Conservation (phyloP, 345 rosid species). For the Trapa bicornis region DNA sequence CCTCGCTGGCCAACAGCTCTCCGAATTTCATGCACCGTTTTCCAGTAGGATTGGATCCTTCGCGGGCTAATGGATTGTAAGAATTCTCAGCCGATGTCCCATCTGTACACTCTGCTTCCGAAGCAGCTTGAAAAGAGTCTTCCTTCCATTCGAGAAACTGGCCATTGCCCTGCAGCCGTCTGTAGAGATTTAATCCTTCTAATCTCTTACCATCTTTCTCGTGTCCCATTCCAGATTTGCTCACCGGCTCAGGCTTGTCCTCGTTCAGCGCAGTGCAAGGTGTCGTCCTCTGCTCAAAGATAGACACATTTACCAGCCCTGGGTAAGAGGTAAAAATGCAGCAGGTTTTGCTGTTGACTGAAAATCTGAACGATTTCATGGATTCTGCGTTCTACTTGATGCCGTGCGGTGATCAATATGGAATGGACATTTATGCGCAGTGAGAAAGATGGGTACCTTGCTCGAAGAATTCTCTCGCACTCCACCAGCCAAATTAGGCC, state of each 20-base stretch:
- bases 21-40: constrained; percentile 22
- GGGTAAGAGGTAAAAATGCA: not conserved
- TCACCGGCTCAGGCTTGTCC: not conserved
- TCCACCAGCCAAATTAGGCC: constrained; percentile 27
- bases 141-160: not conserved
- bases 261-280: not conserved
- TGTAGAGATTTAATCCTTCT: constrained; percentile 21
- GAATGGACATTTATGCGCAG: no score
- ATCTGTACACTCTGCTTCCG: constrained; percentile 11
- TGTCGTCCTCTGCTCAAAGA: constrained; percentile 5
- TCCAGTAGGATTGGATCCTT: constrained; percentile 4
- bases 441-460: constrained; percentile 5
- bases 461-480: constrained; percentile 1
- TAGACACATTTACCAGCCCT: not conserved
- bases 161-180: constrained; percentile 14
- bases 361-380: no score
- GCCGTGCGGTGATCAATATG: not conserved
- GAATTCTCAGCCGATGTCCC: constrained; percentile 14
- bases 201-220: not conserved
- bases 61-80: constrained; percentile 10
- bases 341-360: not conserved
- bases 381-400: no score
- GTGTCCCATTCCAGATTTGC: no score
- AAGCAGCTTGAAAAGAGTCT: not conserved
- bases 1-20: constrained; percentile 39